Conservation (phyloP, 768 basidiomycete genomes). For the Boletus coccyginus region DNA sequence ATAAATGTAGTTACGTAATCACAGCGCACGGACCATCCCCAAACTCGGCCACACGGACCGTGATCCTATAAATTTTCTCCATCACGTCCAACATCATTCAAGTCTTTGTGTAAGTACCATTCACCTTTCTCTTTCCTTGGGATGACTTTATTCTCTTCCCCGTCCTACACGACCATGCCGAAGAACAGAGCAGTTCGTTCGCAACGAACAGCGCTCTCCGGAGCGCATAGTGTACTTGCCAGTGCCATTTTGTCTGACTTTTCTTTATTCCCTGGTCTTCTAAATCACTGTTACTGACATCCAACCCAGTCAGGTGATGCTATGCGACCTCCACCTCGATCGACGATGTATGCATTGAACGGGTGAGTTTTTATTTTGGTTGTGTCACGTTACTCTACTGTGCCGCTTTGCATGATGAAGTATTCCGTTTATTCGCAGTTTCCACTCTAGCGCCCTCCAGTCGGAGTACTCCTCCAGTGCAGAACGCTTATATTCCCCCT, state of each 20-base stretch:
- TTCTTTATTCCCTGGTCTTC: not conserved
- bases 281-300: conserved; percentile 11
- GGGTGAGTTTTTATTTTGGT: conserved; percentile 24
- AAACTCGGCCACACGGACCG: conserved; percentile 27
- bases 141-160: conserved; percentile 91
- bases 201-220: conserved; percentile 66
- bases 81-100: not conserved
- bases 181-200: conserved; percentile 78
- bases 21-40: conserved; percentile 31
- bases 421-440: conserved; percentile 80
- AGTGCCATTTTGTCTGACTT: conserved; percentile 83
- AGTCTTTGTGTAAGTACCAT: conserved; percentile 12
- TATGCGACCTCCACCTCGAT: not conserved
- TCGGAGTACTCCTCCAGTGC: conserved; percentile 71
- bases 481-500: conserved; percentile 73
- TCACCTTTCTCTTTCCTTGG: conserved; percentile 1
- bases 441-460: conserved; percentile 72
- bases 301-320: conserved; percentile 3
- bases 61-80: conserved; percentile 27
- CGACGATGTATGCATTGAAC: not conserved
- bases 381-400: conserved; percentile 12
- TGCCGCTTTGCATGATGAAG: conserved; percentile 49
- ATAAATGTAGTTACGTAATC: conserved; percentile 26
- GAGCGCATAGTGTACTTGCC: conserved; percentile 78
- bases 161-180: conserved; percentile 89